phyloP scores from a whole-genome alignment of 2,329 filamentous ascomycete genomes.

The Madurella mycetomatis region DNA sequence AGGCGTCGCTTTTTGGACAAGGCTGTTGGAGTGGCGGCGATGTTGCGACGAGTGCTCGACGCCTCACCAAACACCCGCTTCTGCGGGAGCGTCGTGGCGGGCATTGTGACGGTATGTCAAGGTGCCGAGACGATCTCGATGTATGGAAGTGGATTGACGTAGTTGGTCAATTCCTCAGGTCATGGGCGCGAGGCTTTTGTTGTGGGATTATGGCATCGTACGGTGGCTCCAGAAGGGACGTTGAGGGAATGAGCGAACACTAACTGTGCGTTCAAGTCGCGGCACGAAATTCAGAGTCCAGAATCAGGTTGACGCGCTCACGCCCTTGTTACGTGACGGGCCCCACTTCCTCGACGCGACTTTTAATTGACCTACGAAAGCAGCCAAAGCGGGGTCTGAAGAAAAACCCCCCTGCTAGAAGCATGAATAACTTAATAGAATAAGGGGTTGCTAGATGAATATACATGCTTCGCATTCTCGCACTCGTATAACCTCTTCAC shows the following conservation, averaged over 20 bases:
- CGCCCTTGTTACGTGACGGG: constrained; percentile 28
- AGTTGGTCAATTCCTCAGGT: not conserved
- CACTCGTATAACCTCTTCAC: no score
- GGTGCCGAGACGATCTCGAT: not conserved
- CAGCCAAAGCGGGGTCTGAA: no score
- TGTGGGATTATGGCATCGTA: not conserved
- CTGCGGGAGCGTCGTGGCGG: constrained; percentile 53
- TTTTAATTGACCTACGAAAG: constrained; percentile 22
- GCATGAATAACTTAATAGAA: no score
- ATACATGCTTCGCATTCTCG: no score
- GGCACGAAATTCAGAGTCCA: constrained; percentile 13
- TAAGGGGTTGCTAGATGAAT: no score
- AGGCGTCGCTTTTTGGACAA: constrained; percentile 80
- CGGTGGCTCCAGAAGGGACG: not conserved
- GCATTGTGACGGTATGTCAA: constrained; percentile 15
- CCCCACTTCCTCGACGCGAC: constrained; percentile 24
- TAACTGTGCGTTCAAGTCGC: constrained; percentile 16
- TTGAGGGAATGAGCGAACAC: not conserved
- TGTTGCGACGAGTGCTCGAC: constrained; percentile 60
- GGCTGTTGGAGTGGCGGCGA: constrained; percentile 49
- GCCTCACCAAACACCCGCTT: constrained; percentile 70
- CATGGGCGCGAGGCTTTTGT: not conserved
- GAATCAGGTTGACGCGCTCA: constrained; percentile 22
- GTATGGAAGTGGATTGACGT: not conserved
- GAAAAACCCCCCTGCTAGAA: no score